These are phyloP conservation scores for Desmodesmus armatus DNA, from an alignment of 139 green algal species.

Conservation along the genomic window DNA sequence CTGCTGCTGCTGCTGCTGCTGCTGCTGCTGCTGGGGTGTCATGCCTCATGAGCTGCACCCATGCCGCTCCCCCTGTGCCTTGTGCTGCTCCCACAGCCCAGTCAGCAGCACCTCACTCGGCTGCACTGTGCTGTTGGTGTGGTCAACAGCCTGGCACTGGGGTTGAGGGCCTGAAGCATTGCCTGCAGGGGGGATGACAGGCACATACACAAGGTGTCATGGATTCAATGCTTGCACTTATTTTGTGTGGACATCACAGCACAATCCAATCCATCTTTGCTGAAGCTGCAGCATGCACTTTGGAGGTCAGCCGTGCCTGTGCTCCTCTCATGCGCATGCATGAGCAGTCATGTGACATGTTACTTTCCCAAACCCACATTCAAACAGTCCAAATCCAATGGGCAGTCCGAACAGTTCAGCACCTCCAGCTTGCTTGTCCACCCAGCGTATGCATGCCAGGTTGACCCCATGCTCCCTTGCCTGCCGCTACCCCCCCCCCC, in stretches of 20 bases:
- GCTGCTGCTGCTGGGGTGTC: conserved; percentile 27
- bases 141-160: conserved; percentile 59
- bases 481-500: not conserved
- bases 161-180: conserved; percentile 68
- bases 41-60: conserved; percentile 58
- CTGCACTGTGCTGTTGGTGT: conserved; percentile 42
- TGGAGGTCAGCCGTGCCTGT: no score
- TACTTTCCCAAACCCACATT: no score
- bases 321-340: no score
- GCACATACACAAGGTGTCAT: not conserved
- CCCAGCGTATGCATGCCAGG: no score
- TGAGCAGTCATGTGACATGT: no score
- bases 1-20: conserved; percentile 13
- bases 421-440: no score
- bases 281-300: not conserved
- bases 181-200: conserved; percentile 42
- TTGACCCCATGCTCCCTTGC: no score
- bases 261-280: not conserved
- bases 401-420: no score
- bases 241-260: no score
- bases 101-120: conserved; percentile 62
- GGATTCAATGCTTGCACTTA: not conserved
- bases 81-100: conserved; percentile 73
- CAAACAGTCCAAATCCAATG: no score
- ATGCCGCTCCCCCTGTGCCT: conserved; percentile 70